Conservation (phyloP, 1,284 basidiomycete genomes). For the Microbotryum silenes-acaulis region DNA sequence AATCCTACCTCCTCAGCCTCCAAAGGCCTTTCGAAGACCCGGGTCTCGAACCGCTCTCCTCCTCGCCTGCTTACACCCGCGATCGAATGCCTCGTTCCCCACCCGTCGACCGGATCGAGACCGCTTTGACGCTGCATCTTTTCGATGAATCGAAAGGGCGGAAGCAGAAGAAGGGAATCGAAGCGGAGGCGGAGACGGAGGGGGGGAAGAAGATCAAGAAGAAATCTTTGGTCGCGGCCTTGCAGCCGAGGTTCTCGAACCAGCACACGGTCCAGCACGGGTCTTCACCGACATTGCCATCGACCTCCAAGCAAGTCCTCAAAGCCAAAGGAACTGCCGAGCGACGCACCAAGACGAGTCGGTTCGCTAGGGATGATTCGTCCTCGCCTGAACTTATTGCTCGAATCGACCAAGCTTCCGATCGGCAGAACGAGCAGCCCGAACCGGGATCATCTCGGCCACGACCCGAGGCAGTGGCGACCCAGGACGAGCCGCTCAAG, state of each 20-base stretch:
- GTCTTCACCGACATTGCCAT: not conserved
- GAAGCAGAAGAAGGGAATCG: not conserved
- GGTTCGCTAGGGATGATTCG: constrained; percentile 3
- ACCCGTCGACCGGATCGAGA: too few species aligned
- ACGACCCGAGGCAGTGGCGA: not conserved
- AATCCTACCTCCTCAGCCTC: too few species aligned
- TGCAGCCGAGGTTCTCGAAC: not conserved
- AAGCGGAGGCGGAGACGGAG: not conserved
- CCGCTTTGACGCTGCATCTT: too few species aligned
- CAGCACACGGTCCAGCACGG: not conserved
- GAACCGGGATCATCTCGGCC: too few species aligned
- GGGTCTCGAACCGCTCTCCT: too few species aligned
- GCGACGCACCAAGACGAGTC: not conserved
- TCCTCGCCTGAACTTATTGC: constrained; percentile 1
- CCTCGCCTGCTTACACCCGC: too few species aligned
- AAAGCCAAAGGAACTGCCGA: not conserved
- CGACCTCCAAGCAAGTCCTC: not conserved
- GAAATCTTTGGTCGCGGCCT: constrained; percentile 6
- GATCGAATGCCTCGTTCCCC: too few species aligned
- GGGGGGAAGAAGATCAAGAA: not conserved
- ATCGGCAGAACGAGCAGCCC: too few species aligned
- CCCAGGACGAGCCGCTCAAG: not conserved
- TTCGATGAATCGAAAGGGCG: too few species aligned
- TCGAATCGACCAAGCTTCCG: too few species aligned
- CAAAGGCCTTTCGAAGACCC: too few species aligned